Conservation (phyloP, 306 rosid species). For the Echinosophora koreensis region DNA sequence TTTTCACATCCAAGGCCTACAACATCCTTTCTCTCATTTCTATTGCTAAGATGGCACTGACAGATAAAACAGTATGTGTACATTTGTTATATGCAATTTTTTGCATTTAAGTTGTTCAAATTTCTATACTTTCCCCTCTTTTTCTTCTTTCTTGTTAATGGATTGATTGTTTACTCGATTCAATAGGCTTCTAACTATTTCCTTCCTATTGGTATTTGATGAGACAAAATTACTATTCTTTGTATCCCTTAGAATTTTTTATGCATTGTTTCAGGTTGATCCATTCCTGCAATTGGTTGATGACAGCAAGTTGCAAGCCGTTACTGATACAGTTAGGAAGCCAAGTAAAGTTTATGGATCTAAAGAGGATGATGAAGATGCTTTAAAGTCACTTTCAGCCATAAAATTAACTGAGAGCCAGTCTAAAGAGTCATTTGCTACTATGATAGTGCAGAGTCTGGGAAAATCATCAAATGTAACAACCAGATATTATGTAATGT, state of each 20-base stretch:
- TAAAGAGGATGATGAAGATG: conserved; percentile 72
- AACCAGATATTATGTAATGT: conserved; percentile 17
- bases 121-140: conserved; percentile 13
- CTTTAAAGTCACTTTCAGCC: conserved; percentile 66
- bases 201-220: conserved; percentile 11
- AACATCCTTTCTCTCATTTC: conserved; percentile 71
- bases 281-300: conserved; percentile 77
- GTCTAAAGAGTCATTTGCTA: conserved; percentile 71
- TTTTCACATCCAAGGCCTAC: conserved; percentile 81
- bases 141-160: conserved; percentile 7
- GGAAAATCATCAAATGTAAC: conserved; percentile 63
- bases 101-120: conserved; percentile 17
- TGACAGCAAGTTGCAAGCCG: conserved; percentile 75
- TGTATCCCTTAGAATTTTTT: conserved; percentile 27
- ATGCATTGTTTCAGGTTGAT: conserved; percentile 65
- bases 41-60: conserved; percentile 62
- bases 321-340: conserved; percentile 43
- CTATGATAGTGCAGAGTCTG: conserved; percentile 74
- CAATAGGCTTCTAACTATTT: conserved; percentile 16
- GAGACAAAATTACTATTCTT: conserved; percentile 21
- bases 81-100: conserved; percentile 36
- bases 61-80: conserved; percentile 63
- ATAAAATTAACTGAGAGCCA: conserved; percentile 68
- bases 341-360: conserved; percentile 69
- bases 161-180: background rate